Evolutionary conservation across 306 rosid species (phyloP).

Genomic region (Ziziphus jujuba): DNA sequence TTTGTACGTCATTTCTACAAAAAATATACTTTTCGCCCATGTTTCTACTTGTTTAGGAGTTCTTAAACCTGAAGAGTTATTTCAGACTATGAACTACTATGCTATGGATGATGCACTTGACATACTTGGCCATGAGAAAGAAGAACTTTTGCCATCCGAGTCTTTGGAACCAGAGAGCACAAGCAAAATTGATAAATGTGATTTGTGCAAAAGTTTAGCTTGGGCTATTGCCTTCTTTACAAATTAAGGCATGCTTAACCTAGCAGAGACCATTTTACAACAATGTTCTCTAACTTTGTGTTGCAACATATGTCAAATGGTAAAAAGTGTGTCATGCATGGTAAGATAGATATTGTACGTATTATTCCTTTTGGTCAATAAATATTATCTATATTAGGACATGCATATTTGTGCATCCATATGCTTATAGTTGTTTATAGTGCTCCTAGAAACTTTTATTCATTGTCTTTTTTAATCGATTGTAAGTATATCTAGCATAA

Average conservation of each 20-base stretch:
- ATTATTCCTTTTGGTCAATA: too few species aligned
- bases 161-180: conserved; percentile 33
- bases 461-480: too few species aligned
- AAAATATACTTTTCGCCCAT: not conserved
- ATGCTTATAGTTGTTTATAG: too few species aligned
- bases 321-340: too few species aligned
- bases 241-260: conserved; percentile 43
- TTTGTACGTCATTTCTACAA: not conserved
- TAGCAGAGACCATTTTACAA: not conserved
- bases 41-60: conserved; percentile 42
- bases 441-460: too few species aligned
- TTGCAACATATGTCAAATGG: not conserved
- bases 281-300: not conserved
- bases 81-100: conserved; percentile 26
- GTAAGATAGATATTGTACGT: too few species aligned
- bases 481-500: too few species aligned
- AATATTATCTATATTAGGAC: too few species aligned
- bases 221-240: conserved; percentile 70
- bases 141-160: conserved; percentile 34
- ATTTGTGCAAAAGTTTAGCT: conserved; percentile 53
- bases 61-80: conserved; percentile 60
- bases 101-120: conserved; percentile 15
- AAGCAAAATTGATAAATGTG: conserved; percentile 16
- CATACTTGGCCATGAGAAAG: conserved; percentile 34
- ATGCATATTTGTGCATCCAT: too few species aligned